These are phyloP conservation scores for Crithidia thermophila DNA, from an alignment of 208 protist genomes.

Conservation along the genomic window DNA sequence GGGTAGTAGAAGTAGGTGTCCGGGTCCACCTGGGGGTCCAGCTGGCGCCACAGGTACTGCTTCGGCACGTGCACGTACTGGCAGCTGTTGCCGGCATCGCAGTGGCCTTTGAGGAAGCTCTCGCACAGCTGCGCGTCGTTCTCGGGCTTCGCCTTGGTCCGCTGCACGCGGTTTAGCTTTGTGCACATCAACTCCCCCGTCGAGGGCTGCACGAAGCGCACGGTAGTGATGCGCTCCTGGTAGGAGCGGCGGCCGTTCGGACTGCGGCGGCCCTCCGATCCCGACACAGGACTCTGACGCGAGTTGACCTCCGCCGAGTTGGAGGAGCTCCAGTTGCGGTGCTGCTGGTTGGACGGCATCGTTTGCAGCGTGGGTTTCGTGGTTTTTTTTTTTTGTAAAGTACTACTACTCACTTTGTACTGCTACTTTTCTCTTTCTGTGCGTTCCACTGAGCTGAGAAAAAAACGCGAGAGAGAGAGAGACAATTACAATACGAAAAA, in stretches of 20 bases:
- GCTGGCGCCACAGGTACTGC: conserved; percentile 70
- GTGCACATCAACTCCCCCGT: conserved; percentile 46
- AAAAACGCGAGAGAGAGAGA: conserved; percentile 4
- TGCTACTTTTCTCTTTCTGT: conserved; percentile 12
- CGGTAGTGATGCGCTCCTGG: conserved; percentile 60
- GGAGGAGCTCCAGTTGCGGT: conserved; percentile 38
- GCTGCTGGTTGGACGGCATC: conserved; percentile 25
- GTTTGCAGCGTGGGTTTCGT: no score
- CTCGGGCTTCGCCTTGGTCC: conserved; percentile 38
- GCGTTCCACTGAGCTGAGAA: not conserved
- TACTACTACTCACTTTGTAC: not conserved
- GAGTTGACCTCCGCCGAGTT: conserved; percentile 29
- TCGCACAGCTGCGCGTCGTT: conserved; percentile 61
- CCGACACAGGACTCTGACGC: conserved; percentile 30
- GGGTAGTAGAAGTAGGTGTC: conserved; percentile 46
- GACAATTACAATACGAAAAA: conserved; percentile 1
- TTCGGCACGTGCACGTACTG: conserved; percentile 67
- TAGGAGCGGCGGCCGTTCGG: conserved; percentile 49
- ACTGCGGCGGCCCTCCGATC: conserved; percentile 43
- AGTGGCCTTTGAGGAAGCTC: conserved; percentile 63
- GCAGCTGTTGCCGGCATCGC: conserved; percentile 49
- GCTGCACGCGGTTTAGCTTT: conserved; percentile 60
- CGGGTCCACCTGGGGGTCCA: conserved; percentile 45
- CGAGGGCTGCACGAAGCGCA: conserved; percentile 47
- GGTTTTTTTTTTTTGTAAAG: not conserved